Evolutionary conservation across 805 yeast species (phyloP), one percentile per base, ranked within the genome.

Genomic region (Candida dajiaensis): DNA sequence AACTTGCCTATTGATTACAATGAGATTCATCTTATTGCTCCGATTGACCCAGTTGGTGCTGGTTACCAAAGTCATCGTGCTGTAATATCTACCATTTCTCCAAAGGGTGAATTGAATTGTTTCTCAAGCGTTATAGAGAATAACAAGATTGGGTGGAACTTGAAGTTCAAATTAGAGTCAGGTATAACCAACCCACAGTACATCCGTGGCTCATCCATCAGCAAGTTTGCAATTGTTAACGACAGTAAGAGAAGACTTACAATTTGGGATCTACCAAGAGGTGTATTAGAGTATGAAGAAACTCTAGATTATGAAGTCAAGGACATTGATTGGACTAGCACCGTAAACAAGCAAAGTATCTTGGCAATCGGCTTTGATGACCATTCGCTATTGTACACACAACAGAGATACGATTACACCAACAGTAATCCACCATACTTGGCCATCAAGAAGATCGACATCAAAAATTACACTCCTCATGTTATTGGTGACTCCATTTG

Each of bases 301-400:
- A 44, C 47, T 1, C 74, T 71, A 50, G 62, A 62, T 0, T 74
- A 63, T 11, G 46, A 50, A 15, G 79, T 89, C 8, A 64, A 72
- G 21, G 97, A 89, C 61, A 69, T 90, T 23, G 97, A 90, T 65
- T 90, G 97, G 97, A 85, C 96, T 0, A 76, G 83, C 44, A 80
- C 83, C 2, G 71, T 70, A 12, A 73, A 69, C 47, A 77, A 79
- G 31, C 87, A 82, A 58, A 84, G 89, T 38, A 78, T 90, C 6
- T 68, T 90, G 26, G 84, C 96, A 0, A 81, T 89, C 35, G 97
- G 97, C 0, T 90, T 88, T 55, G 68, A 71, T 7, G 68, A 77
- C 10, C 70, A 72, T 48, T 85, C 86, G 1, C 59, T 83, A 2
- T 66, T 89, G 15, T 89, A 83, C 61, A 81, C 95, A 1, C 96